Evolutionary conservation across 139 green algal species (phyloP), one percentile per base, ranked within the genome.

Genomic region (Medakamo hakoo): DNA sequence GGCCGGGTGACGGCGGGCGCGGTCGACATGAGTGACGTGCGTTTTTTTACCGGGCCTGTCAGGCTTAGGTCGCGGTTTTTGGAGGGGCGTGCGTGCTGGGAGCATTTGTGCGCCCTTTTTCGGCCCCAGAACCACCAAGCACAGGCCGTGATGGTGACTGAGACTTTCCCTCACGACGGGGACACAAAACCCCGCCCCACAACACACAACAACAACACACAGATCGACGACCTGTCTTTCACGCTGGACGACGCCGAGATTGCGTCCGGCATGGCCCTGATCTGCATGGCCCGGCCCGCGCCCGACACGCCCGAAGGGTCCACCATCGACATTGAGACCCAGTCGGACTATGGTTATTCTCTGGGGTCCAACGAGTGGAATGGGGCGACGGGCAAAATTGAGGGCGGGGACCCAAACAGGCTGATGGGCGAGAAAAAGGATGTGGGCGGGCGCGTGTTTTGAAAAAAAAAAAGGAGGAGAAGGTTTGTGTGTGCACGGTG

Each of bases 341-440:
- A 97, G 76, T 83, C 70, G 30, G 89, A 97, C 69, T 97, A 88
- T 87, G 90, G 90, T 4, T 92, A 93, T 66, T 83, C 69, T 9
- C 65, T 96, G 30, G 87, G 82, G n/a, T 71, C 86, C 3, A 73
- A 59, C 26, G 82, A 93, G 49, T 97, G 90, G 90, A 80, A 90
- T 73, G 90, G 88, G 1, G 78, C 90, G 21, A 93, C 78, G 0
- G 90, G 90, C 2, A 30, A 82, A 28, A 86, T 86, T 48, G 20
- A 29, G 0, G 78, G 78, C 26, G 80, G 76, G 68, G 63, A 71
- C 3, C 64, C 78, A 21, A 58, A 80, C 25, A 67, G 73, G 22
- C 57, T 80, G 3, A 80, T 72, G 73, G 73, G 73, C 3, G 25
- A 66, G 49, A 57, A 16, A 9, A 52, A 52, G 40, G 40, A 52